phyloP scores from a whole-genome alignment of 441 rosid species.

The Melastoma candidum region DNA sequence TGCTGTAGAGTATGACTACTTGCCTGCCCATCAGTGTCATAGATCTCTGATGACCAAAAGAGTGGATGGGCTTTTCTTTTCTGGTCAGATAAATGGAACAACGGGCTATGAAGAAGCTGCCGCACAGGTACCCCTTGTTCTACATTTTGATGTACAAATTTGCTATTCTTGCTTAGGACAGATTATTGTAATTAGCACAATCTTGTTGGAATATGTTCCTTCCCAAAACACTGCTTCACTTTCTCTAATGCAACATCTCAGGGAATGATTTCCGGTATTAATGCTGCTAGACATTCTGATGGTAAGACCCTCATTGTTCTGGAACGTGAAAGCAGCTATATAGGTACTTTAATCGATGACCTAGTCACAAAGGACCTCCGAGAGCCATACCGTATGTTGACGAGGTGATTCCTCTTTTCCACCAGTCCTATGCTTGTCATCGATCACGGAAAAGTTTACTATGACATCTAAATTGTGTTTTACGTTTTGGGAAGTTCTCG shows the following conservation, averaged over 20 bases:
- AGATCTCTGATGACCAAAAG: conserved; percentile 97
- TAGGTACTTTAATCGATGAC: conserved; percentile 92
- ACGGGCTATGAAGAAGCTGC: conserved; percentile 99
- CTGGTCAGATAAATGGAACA: conserved; percentile 99
- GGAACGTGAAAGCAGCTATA: conserved; percentile 94
- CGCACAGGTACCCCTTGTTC: conserved; percentile 58
- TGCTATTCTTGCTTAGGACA: not conserved
- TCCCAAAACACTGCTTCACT: too few species aligned
- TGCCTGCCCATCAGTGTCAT: conserved; percentile 90
- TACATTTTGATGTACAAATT: conserved; percentile 8
- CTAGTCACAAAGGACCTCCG: conserved; percentile 93
- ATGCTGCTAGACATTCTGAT: conserved; percentile 85
- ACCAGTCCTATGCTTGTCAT: conserved; percentile 1
- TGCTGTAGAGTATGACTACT: conserved; percentile 96
- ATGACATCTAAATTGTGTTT: not conserved
- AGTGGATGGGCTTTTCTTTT: conserved; percentile 89
- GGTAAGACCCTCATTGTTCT: conserved; percentile 80
- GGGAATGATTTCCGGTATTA: conserved; percentile 95
- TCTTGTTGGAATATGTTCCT: not conserved
- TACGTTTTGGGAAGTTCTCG: too few species aligned
- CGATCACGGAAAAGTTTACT: not conserved
- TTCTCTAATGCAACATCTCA: conserved; percentile 9
- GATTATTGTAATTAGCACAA: not conserved
- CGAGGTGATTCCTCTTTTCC: conserved; percentile 42
- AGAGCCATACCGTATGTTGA: conserved; percentile 96